Evolutionary conservation across 2,329 filamentous ascomycete species (phyloP), one percentile per base, ranked within the genome.

Genomic region (Aspergillus pseudoglaucus): DNA sequence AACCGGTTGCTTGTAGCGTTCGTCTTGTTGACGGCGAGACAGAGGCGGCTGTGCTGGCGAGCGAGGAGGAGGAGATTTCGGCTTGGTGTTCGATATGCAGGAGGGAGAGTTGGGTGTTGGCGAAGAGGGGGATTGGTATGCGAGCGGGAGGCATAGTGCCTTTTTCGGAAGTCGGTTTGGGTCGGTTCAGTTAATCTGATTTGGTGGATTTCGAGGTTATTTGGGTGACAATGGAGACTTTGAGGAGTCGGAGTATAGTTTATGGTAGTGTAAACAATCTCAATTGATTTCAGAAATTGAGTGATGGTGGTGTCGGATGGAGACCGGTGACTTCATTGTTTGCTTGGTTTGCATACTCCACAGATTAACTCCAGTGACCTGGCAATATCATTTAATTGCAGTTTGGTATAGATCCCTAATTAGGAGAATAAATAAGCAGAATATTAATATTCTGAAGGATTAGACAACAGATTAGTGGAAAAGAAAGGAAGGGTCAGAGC

Each of bases 31-130:
- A 57, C 1, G 71, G 68, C 0, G 71, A 72, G 20, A 68, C 65
- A 2, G 68, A 63, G 20, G 66, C 64, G 7, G 66, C 62, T 14
- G 65, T 69, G 43, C 62, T 66, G 8, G 71, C 64, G 27, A 74
- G 66, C 2, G 65, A 60, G 9, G 70, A 73, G 33, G 71, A 69
- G 23, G 70, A 60, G 50, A 73, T 64, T 55, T 74, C 72, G 41
- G 67, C 67, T 58, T 68, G 64, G 55, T 74, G 72, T 55, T 75
- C 72, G 42, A 63, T 57, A n/a, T 61, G 57, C 15, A 74, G 66
- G 37, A 74, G 66, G 32, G 64, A 57, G 47, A 68, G 66, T 48
- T 74, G 70, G 10, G 66, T 63, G 52, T 67, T 61, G 51, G 71
- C 70, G 59, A 74, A 74, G 50, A 58, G 51, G 45, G 67, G 53